Percentiles rank a stretch among this genome's conserved stretches.
Evolutionary conservation across 768 basidiomycete species (phyloP).

Genomic region (Kwoniella botswanensis): DNA sequence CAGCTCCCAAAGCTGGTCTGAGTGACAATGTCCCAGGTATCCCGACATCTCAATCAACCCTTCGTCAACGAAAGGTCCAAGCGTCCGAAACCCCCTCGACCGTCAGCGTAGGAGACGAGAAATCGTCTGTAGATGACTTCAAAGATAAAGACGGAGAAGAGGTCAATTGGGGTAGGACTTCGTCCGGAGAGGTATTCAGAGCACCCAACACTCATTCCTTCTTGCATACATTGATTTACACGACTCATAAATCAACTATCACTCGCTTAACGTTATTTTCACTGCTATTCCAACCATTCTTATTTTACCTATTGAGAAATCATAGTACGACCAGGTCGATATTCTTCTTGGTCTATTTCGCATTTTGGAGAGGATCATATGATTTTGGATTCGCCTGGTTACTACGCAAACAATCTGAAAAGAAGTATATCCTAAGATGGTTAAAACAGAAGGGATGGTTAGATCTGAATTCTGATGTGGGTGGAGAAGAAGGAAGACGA

Average conservation of each 20-base stretch:
- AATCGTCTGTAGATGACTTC: slow-evolving; percentile 6
- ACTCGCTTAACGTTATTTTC: slow-evolving; percentile 83
- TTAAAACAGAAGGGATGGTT: slow-evolving; percentile 84
- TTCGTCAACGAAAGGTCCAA: slow-evolving; percentile 33
- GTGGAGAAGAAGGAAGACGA: slow-evolving; percentile 57
- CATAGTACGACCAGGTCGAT: slow-evolving; percentile 57
- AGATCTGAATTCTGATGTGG: slow-evolving; percentile 61
- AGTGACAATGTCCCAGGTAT: neutral
- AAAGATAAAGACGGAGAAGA: slow-evolving; percentile 61
- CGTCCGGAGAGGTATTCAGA: slow-evolving; percentile 70
- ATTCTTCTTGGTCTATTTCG: slow-evolving; percentile 89
- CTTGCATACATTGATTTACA: slow-evolving; percentile 43
- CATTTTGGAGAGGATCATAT: slow-evolving; percentile 89
- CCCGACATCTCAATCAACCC: slow-evolving; percentile 4
- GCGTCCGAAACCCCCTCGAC: slow-evolving; percentile 1
- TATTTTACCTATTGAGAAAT: slow-evolving; percentile 69
- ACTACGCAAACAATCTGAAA: slow-evolving; percentile 92
- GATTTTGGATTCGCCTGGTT: slow-evolving; percentile 93
- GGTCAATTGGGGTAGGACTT: slow-evolving; percentile 73
- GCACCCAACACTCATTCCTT: slow-evolving; percentile 61
- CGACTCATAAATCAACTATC: slow-evolving; percentile 64
- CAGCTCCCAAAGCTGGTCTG: slow-evolving; percentile 7
- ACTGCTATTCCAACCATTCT: slow-evolving; percentile 74
- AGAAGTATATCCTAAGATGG: slow-evolving; percentile 86
- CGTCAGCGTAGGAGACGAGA: slow-evolving; percentile 4